Base-by-base conservation (phyloP, 805 yeast species). In the Ogataea salicorniae region DNA sequence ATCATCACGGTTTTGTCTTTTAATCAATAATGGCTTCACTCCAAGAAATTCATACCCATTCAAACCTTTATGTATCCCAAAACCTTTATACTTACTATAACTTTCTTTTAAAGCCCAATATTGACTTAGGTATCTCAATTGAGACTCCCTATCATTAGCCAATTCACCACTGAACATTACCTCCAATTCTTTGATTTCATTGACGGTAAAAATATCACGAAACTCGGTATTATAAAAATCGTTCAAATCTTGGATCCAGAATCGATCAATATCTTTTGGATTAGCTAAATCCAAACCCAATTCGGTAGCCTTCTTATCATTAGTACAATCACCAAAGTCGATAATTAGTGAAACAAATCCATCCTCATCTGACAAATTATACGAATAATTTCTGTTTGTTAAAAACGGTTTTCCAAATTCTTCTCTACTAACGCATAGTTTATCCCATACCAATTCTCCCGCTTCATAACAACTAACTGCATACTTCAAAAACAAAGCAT, bases 21-120 rank as follows among this genome's bases (percentile, higher is more conserved):
- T 16, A 17, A 17, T 9, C 20, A 20, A 3, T 31, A 51, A 36
- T 15, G 43, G 45, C 18, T 29, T 39, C 2, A 57, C 55, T 14
- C 44, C 42, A 2, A 42, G 13, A 43, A 61, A 62, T 40, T 59
- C 58, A 47, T 59, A 64, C 3, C 52, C 41, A 16, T 53, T 44
- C 36, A 67, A 53, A 11, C 66, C 66, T 15, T 49, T 38, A 18
- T 60, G 55, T 14, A 80, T 61, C 0, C 95, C 95, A 16, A 73
- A 64, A 0, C 95, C 95, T 2, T 75, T 55, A 36, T 73, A 76
- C 57, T 87, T 87, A 6, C 87, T 75, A 57, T 79, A 84, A 18
- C 88, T 80, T 60, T 87, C 96, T 59, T 87, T 87, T 46, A 87
- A 62, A 0, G 95, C 85, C 96, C 96, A 87, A 34, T 75, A 71